phyloP scores from a whole-genome alignment of 192 early-diverging fungal genomes.

The Allomyces arbusculus region DNA sequence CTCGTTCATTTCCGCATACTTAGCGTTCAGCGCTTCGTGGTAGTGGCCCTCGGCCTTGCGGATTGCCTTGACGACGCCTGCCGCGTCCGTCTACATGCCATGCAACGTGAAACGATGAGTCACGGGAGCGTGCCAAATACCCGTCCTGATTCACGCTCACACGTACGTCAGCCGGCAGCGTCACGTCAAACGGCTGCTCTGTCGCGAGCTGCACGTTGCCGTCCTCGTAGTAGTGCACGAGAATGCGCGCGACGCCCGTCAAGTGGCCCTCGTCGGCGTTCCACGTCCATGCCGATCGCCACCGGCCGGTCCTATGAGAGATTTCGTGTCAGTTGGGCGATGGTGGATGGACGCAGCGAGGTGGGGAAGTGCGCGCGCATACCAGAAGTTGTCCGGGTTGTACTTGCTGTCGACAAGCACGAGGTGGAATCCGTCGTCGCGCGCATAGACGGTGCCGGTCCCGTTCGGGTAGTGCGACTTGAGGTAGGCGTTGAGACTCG shows the following conservation, averaged over 20 bases:
- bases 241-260: constrained; percentile 48
- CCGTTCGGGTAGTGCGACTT: constrained; percentile 65
- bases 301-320: constrained; percentile 61
- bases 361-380: not conserved
- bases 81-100: constrained; percentile 12
- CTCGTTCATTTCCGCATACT: constrained; percentile 57
- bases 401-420: constrained; percentile 77
- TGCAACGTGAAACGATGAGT: too few relatives aligned
- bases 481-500: constrained; percentile 38
- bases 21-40: constrained; percentile 67
- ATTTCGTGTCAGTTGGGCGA: not conserved
- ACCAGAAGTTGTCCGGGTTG: constrained; percentile 83
- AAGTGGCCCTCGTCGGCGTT: constrained; percentile 32
- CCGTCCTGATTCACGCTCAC: too few relatives aligned
- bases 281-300: constrained; percentile 67
- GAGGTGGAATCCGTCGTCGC: constrained; percentile 24
- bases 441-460: constrained; percentile 36
- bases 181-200: constrained; percentile 41
- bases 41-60: constrained; percentile 51
- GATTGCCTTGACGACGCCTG: constrained; percentile 42
- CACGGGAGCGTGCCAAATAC: too few relatives aligned
- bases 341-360: not conserved
- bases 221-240: constrained; percentile 98
- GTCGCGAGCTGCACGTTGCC: constrained; percentile 92
- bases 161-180: constrained; percentile 4